Base-by-base conservation (phyloP, 441 rosid genomes). In the Erysimum pusillum region DNA sequence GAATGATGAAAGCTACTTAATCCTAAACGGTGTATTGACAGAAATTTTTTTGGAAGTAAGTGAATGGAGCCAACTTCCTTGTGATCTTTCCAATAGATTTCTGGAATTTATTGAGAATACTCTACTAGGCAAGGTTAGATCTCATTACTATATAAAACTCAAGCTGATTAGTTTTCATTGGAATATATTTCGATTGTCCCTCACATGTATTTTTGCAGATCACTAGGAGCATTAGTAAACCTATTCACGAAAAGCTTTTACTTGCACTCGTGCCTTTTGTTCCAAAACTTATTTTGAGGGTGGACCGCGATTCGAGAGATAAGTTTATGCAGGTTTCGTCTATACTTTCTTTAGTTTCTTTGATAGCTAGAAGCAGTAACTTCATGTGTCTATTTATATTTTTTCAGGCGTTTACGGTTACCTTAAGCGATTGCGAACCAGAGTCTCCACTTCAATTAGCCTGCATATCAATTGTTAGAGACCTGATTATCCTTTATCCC, bases 391-490 rank as follows among this genome's bases (percentile, higher is more conserved):
- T 11, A 38, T 48, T 9, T 48, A 28, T 3, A 67, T 42, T 74
- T 18, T 66, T 82, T 72, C 93, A 94, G 99, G 98, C 97, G 61
- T 96, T 96, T 83, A 91, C 95, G n/a, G 60, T 18, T 72, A 77
- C 94, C 72, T 94, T 91, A 81, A 85, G 67, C 75, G 78, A 75
- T 63, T 91, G 97, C 80, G 82, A 81, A 75, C 91, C 91, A 41
- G 91, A 82, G 65, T 91, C 97, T 80, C 39, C 84, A 15, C 80
- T 90, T 52, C 91, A 85, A 58, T 53, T 90, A 73, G 88, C 93
- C 36, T 96, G 93, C 81, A 85, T 93, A 71, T 73, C 91, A 52
- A 78, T 71, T 20, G 64, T 89, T 25, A 87, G 87, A 81, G 87
- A 92, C 83, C 71, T 96, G 89, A 79, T 88, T 67, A 81, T 91